Percentiles rank a stretch among this genome's conserved stretches.
Evolutionary conservation across 768 basidiomycete genomes (phyloP).

Genomic region (Mycena chlorophos): DNA sequence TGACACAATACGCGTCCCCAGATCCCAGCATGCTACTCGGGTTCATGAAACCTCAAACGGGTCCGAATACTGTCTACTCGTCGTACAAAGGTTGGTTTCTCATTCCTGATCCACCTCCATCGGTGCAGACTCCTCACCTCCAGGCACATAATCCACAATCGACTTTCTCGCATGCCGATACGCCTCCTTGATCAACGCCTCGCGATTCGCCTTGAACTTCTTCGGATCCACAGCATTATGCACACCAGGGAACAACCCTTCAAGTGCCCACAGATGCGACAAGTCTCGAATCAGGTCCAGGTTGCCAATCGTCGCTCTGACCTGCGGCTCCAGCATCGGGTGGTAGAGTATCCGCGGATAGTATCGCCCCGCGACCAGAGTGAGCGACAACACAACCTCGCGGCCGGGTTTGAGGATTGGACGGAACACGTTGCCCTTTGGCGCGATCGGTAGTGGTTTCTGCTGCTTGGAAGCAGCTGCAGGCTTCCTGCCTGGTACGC

Average conservation of each 20-base stretch:
- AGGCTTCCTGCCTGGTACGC: slow-evolving; percentile 4
- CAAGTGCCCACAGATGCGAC: slow-evolving; percentile 67
- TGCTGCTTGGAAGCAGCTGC: slow-evolving; percentile 14
- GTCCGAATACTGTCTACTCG: no score
- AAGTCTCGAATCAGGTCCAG: slow-evolving; percentile 36
- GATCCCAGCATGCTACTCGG: no score
- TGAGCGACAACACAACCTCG: slow-evolving; percentile 68
- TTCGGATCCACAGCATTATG: slow-evolving; percentile 72
- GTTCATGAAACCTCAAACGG: no score
- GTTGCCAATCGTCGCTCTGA: slow-evolving; percentile 43
- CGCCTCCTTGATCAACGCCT: slow-evolving; percentile 63
- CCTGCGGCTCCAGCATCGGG: slow-evolving; percentile 49
- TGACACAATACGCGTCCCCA: no score
- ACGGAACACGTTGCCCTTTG: slow-evolving; percentile 68
- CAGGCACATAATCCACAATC: slow-evolving; percentile 41
- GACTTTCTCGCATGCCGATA: slow-evolving; percentile 47
- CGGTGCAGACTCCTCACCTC: slow-evolving; percentile 26
- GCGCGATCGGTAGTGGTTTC: slow-evolving; percentile 43
- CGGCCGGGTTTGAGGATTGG: slow-evolving; percentile 59
- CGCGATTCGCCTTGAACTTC: slow-evolving; percentile 51
- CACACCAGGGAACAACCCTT: slow-evolving; percentile 67
- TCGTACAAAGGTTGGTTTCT: no score
- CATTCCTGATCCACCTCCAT: slow-evolving; percentile 23
- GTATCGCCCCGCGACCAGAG: slow-evolving; percentile 76
- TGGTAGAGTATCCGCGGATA: slow-evolving; percentile 72